These are phyloP conservation scores for Henckelia pumila DNA, from an alignment of 257 asterid species.

Conservation along the genomic window DNA sequence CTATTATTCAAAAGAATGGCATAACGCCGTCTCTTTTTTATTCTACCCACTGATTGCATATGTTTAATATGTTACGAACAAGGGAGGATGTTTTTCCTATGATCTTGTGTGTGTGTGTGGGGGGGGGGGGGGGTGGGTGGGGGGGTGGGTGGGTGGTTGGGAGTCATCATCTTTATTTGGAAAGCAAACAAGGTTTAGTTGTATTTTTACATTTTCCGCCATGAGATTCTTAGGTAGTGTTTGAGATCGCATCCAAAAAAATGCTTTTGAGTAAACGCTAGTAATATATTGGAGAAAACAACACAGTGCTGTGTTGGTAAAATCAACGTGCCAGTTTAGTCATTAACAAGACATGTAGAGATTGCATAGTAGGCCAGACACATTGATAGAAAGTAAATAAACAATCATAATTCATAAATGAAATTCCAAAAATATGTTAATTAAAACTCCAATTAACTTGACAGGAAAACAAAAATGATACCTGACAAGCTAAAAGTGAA, in stretches of 20 bases:
- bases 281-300: too few relatives aligned
- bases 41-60: not conserved
- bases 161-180: too few relatives aligned
- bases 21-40: not conserved
- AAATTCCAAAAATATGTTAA: not conserved
- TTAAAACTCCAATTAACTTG: not conserved
- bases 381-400: not conserved
- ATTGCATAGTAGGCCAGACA: not conserved
- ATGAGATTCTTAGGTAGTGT: not conserved
- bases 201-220: not conserved
- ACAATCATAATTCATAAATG: not conserved
- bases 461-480: conserved; percentile 24
- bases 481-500: conserved; percentile 87
- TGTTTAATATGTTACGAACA: not conserved
- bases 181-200: not conserved
- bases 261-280: too few relatives aligned
- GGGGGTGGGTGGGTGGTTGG: too few relatives aligned
- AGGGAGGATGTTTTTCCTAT: not conserved
- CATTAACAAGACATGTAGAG: not conserved
- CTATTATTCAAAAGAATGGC: conserved; percentile 2
- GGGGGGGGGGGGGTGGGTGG: too few relatives aligned
- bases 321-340: not conserved
- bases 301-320: too few relatives aligned
- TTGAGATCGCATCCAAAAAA: too few relatives aligned
- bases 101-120: too few relatives aligned